Base-by-base conservation (phyloP, 768 basidiomycete genomes). In the Termitomyces sp. region DNA sequence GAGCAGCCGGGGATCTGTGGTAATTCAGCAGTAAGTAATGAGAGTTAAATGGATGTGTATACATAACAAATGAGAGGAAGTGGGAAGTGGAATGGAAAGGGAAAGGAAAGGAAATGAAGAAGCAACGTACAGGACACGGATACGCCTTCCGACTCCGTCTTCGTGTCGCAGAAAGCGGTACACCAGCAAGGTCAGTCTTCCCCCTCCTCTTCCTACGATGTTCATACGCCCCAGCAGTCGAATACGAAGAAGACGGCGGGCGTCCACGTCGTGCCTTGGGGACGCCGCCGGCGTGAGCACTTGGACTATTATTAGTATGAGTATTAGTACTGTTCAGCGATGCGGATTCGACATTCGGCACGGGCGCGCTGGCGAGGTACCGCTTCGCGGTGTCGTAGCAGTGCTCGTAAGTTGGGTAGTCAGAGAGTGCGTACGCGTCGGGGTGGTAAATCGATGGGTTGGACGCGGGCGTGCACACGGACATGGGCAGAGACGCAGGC, bases 121-220 rank as follows among this genome's bases (percentile, higher is more conserved):
- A 13, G n/a, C n/a, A 9, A 75, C 80, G 63, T 71, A 83, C 82
- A 53, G 81, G 81, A 69, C 82, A 85, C 60, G 74, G 78, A 71
- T 73, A 82, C 55, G 71, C 67, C 71, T 81, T 84, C 68, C 81
- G 80, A 54, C 80, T 61, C 62, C 70, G 49, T 39, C 42, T 69
- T 63, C 69, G 49, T 20, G 50, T 36, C 40, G 40, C 44, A 24
- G 61, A 5, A 9, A 55, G 40, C 18, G 56, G 49, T 15, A 39
- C 55, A 32, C 57, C 56, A 1, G n/a, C 24, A 2, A 38, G 24
- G 5, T 63, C 65, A 20, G 35, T 36, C n/a, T 61, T 65, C 6
- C 50, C 50, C 38, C 35, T 63, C 33, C 56, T 36, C 52, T 59
- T 61, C 49, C 36, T 57, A 6, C 28, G n/a, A 18, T 36, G 39